Evolutionary conservation across 208 protist species (phyloP).

Genomic region (Polymyxa betae): DNA sequence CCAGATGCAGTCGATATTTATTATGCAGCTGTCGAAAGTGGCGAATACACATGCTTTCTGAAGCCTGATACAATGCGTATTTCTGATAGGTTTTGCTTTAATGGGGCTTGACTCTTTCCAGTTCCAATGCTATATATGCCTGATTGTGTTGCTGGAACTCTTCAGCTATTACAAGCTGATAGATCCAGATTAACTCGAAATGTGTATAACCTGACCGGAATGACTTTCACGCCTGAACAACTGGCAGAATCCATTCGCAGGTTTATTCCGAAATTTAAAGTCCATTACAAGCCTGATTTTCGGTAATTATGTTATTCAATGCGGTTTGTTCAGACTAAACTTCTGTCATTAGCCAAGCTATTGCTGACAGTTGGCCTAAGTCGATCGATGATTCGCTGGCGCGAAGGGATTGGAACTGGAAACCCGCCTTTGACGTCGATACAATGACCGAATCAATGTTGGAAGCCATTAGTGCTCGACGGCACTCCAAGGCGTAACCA

Average conservation of each 20-base stretch:
- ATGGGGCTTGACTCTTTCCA: background rate
- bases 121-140: conserved; percentile 50
- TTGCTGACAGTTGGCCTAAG: conserved; percentile 80
- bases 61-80: conserved; percentile 6
- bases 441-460: conserved; percentile 77
- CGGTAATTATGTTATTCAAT: conserved; percentile 65
- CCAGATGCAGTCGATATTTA: conserved; percentile 25
- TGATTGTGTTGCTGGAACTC: conserved; percentile 65
- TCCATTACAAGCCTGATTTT: conserved; percentile 77
- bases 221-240: conserved; percentile 79
- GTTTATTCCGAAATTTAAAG: conserved; percentile 73
- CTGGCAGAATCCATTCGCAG: conserved; percentile 73
- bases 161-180: conserved; percentile 74
- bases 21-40: conserved; percentile 31
- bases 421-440: conserved; percentile 74
- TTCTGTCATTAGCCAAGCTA: background rate
- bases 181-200: conserved; percentile 63
- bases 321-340: conserved; percentile 64
- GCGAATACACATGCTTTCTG: conserved; percentile 52
- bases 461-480: background rate
- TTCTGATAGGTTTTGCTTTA: background rate
- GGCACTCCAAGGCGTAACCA: background rate
- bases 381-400: conserved; percentile 80
- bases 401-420: conserved; percentile 75
- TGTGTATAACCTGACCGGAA: conserved; percentile 81